Evolutionary conservation across 169 alveolate species (phyloP).

Genomic region (Toxoplasma gondii): DNA sequence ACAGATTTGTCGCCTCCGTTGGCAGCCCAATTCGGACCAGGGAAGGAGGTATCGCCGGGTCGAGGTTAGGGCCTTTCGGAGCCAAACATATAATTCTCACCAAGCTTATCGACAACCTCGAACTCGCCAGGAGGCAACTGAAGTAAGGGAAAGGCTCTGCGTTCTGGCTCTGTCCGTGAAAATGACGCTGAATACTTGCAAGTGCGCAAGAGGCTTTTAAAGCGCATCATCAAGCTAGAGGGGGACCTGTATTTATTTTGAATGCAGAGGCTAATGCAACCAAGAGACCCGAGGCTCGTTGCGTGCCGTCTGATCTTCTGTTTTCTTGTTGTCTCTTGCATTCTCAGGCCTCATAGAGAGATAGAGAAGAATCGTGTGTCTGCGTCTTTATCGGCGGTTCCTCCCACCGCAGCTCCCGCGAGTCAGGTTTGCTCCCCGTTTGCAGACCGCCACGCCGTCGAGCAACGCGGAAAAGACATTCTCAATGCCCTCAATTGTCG

Average conservation of each 20-base stretch:
- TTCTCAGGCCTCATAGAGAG: too few species aligned
- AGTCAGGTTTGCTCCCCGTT: not conserved
- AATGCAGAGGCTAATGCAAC: not conserved
- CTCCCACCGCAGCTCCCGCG: not conserved
- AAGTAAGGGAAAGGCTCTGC: not conserved
- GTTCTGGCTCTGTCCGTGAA: not conserved
- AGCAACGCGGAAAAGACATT: not conserved
- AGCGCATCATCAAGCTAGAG: not conserved
- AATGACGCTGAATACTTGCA: not conserved
- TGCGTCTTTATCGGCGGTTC: not conserved
- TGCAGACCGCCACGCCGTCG: not conserved
- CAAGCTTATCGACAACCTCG: conserved; percentile 4
- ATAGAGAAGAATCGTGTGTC: too few species aligned
- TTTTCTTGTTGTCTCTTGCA: too few species aligned
- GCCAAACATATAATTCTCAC: not conserved
- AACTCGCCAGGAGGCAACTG: not conserved
- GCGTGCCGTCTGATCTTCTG: too few species aligned
- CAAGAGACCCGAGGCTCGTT: not conserved
- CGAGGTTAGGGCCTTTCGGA: not conserved
- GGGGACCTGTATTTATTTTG: too few species aligned
- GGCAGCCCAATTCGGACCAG: not conserved
- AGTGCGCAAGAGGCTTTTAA: not conserved
- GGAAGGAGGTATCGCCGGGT: not conserved
- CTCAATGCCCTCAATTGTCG: not conserved
- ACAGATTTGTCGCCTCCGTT: not conserved